phyloP scores from a whole-genome alignment of 192 early-diverging fungal genomes.

The Coemansia sp. region DNA sequence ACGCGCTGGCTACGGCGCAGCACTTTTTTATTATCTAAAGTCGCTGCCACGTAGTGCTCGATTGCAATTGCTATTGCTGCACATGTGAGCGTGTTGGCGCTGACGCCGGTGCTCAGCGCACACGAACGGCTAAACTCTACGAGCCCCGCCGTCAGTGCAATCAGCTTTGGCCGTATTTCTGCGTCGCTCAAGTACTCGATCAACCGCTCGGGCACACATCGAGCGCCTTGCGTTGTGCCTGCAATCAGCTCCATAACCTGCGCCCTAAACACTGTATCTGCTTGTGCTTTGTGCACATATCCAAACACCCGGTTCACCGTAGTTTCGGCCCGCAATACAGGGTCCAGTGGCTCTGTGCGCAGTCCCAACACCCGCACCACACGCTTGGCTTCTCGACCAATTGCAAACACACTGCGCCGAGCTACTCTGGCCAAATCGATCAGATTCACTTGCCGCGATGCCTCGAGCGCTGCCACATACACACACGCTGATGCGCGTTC shows the following conservation, averaged over 20 bases:
- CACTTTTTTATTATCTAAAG: not conserved
- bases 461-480: slow-evolving; percentile 34
- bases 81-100: slow-evolving; percentile 19
- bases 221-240: not conserved
- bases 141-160: slow-evolving; percentile 9
- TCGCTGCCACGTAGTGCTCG: slow-evolving; percentile 15
- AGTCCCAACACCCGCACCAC: slow-evolving; percentile 7
- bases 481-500: slow-evolving; percentile 18
- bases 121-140: slow-evolving; percentile 20
- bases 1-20: slow-evolving; percentile 18
- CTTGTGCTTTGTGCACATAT: not conserved
- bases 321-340: slow-evolving; percentile 21
- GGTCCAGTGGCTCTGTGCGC: slow-evolving; percentile 14
- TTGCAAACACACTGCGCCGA: slow-evolving; percentile 18
- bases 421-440: slow-evolving; percentile 16
- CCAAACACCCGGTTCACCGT: slow-evolving; percentile 29
- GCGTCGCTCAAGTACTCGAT: slow-evolving; percentile 8
- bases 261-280: not conserved
- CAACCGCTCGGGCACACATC: slow-evolving; percentile 6
- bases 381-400: slow-evolving; percentile 18
- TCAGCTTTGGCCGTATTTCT: slow-evolving; percentile 3
- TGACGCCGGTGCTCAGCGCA: slow-evolving; percentile 14
- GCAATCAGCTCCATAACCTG: slow-evolving; percentile 2
- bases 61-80: slow-evolving; percentile 19
- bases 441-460: slow-evolving; percentile 6